Evolutionary conservation across 257 asterid genomes (phyloP), one percentile per base, ranked within the genome.

Genomic region (Nicotiana undulata): DNA sequence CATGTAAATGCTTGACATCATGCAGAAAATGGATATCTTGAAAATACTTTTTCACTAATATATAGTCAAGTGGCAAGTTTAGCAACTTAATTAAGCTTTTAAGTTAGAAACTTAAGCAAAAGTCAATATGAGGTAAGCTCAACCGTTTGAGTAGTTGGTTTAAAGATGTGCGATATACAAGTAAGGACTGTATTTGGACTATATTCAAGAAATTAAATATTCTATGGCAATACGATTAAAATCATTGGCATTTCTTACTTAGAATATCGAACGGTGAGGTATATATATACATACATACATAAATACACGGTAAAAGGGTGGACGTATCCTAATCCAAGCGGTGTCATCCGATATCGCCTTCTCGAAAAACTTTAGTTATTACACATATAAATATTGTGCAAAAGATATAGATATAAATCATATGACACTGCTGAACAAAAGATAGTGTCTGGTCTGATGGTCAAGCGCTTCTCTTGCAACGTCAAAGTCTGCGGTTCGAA

Each of bases 1-100:
- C 78, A 46, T 72, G 78, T 72, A 72, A 46, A 72, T 72, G 40
- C 59, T 72, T 72, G 78, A 49, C 78, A 72, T 72, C 78, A 72
- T 24, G 40, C 53, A 72, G 40, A 49, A 70, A 34, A 72, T 72
- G 78, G 60, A 10, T 56, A 49, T 72, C 78, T 72, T 72, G 16
- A 15, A 24, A 46, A 72, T 72, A 49, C 22, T 46, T 72, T 72
- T 22, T 49, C 60, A 72, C 78, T 72, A 44, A 18, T 72, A 72
- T 72, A 72, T 72, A 46, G 61, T 72, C 40, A 44, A 72, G 61
- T 49, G 61, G 40, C 61, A 46, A 72, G 77, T 72, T 72, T 46
- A 72, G 22, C 34, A 72, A 24, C 44, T 72, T 46, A 72, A 49
- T 49, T 7, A 72, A 24, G 15, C 2, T 46, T 49, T 46, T 72